These are phyloP conservation scores for Geranomyces michiganensis DNA, from an alignment of 192 early-diverging fungal genomes.

Conservation along the genomic window DNA sequence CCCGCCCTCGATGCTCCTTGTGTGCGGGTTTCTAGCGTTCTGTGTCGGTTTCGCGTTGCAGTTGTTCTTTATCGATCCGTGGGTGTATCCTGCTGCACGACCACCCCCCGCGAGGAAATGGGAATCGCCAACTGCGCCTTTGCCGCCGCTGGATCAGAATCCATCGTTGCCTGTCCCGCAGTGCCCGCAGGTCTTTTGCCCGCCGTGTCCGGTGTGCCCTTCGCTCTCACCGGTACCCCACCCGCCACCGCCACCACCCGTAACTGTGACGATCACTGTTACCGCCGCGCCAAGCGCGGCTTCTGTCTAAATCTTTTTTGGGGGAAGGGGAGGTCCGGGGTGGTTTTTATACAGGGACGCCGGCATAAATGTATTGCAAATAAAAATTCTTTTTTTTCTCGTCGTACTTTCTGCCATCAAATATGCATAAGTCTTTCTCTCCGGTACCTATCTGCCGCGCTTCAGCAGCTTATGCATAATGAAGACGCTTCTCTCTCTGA, in stretches of 20 bases:
- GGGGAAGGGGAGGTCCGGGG: too few relatives aligned
- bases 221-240: neutral
- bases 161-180: neutral
- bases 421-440: too few relatives aligned
- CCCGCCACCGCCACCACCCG: neutral
- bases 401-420: too few relatives aligned
- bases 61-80: slow-evolving; percentile 3
- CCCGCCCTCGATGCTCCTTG: neutral
- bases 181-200: slow-evolving; percentile 11
- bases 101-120: neutral
- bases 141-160: neutral
- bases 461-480: too few relatives aligned
- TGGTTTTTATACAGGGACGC: too few relatives aligned
- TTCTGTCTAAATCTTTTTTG: too few relatives aligned
- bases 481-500: too few relatives aligned
- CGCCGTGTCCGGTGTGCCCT: slow-evolving; percentile 7
- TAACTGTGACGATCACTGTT: neutral
- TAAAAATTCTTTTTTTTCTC: too few relatives aligned
- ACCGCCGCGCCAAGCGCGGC: neutral
- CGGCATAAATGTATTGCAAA: too few relatives aligned
- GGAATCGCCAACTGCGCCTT: neutral
- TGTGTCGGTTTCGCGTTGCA: neutral
- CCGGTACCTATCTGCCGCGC: too few relatives aligned
- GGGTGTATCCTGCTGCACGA: neutral
- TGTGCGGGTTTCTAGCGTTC: neutral